Base-by-base conservation (phyloP, 2,329 filamentous ascomycete species). In the Penicillium capsulatum region DNA sequence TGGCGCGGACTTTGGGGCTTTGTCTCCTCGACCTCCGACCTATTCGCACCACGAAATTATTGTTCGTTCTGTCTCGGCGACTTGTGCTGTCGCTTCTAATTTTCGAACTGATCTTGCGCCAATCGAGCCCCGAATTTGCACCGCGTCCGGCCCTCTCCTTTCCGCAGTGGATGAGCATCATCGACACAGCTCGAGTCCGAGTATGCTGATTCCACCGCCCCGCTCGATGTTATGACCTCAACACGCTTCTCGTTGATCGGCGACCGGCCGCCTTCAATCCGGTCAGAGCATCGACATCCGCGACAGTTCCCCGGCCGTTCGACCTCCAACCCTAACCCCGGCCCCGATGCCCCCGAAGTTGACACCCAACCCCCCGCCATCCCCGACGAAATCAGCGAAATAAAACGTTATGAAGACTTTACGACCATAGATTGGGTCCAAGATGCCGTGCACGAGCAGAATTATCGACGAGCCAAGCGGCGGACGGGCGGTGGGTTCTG, bases 391-490 rank as follows among this genome's bases (percentile, higher is more conserved):
- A 95, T 98, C 60, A 90, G 86, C 17, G 85, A 96, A 72, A 97
- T 98, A 63, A 96, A 96, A 70, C 80, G 91, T 70, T 98, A 98
- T 69, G 92, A 95, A 77, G 92, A 98, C 68, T 98, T 98, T 63
- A 95, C 90, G 4, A 98, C 92, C 1, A 70, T 74, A 79, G 92
- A 98, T 67, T 98, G 92, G 92, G 91, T 98, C 0, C 91, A 98
- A 65, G 92, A 98, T 76, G 90, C 91, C 8, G 84, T 89, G 22
- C 84, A 90, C 49, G 92, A 96, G 64, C 87, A 94, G 62, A 73
- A 86, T 32, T 80, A 90, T 39, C 81, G 91, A 46, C 86, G 86
- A 56, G 77, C 84, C 33, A 77, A 84, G 53, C 79, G 86, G 57
- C 83, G 81, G 63, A 81, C 83, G 55, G 80, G 83, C 5, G 81